Conservation (phyloP, 2,329 filamentous ascomycete species). For the Coniochaeta hoffmannii region DNA sequence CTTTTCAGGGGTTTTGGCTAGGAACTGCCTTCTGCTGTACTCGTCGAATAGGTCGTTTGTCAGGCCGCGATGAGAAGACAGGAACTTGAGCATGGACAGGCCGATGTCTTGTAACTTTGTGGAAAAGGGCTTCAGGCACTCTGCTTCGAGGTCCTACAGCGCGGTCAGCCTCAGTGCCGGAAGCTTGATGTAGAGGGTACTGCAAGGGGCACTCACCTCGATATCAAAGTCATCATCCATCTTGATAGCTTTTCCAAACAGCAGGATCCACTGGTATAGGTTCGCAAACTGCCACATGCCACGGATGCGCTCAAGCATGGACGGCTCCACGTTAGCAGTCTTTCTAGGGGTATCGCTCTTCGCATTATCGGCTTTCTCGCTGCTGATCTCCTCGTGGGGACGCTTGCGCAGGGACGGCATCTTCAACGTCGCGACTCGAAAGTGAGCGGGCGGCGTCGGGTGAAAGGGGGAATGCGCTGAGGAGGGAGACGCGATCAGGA, state of each 20-base stretch:
- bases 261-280: conserved; percentile 84
- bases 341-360: conserved; percentile 13
- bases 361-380: conserved; percentile 17
- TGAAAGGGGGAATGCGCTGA: conserved; percentile 3
- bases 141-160: conserved; percentile 72
- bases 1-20: conserved; percentile 66
- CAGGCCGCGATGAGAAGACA: conserved; percentile 87
- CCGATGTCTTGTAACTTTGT: conserved; percentile 73
- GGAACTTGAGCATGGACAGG: conserved; percentile 79
- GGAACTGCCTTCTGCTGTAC: conserved; percentile 82
- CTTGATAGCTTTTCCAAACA: conserved; percentile 85
- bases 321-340: conserved; percentile 20
- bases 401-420: conserved; percentile 44
- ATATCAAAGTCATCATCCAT: conserved; percentile 84
- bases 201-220: conserved; percentile 52
- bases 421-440: conserved; percentile 1
- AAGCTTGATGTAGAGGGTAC: background rate
- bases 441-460: background rate
- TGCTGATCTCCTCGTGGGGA: conserved; percentile 34
- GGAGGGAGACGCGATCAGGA: background rate
- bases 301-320: conserved; percentile 60
- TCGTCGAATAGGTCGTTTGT: conserved; percentile 94
- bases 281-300: conserved; percentile 97
- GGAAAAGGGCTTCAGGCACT: conserved; percentile 77
- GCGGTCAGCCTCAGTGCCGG: background rate